Percentiles rank a stretch among this genome's conserved stretches.
Conservation (phyloP, 1,284 basidiomycete species). For the Heterobasidion annosum region DNA sequence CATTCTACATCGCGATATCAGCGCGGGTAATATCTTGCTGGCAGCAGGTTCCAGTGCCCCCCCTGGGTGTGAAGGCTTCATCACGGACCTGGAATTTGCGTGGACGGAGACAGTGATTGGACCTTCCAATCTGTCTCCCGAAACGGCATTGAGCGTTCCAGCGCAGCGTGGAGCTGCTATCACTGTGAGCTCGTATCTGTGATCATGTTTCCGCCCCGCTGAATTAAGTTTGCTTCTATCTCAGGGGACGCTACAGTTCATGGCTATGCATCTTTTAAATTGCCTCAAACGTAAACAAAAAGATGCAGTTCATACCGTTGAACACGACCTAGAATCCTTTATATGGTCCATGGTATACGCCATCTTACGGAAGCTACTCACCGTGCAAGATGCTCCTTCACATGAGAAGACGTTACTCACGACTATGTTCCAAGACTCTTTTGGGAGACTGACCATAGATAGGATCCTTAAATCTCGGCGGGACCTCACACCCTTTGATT, state of each 20-base stretch:
- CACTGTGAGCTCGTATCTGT: neutral
- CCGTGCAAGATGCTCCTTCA: neutral
- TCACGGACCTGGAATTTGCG: neutral
- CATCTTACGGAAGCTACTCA: neutral
- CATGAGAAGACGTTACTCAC: too few species aligned
- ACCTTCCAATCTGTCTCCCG: neutral
- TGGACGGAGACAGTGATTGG: neutral
- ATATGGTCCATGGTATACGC: neutral
- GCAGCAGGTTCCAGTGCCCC: neutral
- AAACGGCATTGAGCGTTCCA: neutral
- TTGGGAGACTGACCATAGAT: too few species aligned
- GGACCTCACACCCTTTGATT: too few species aligned
- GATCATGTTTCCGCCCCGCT: neutral
- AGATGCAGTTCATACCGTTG: neutral
- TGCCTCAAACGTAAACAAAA: neutral
- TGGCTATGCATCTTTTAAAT: neutral
- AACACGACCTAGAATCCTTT: neutral
- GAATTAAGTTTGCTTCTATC: neutral
- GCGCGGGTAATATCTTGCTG: conserved; percentile 9
- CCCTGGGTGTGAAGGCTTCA: neutral
- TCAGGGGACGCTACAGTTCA: neutral
- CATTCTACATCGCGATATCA: conserved; percentile 7
- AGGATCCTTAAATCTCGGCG: too few species aligned
- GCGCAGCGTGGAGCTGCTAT: neutral
- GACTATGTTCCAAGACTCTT: too few species aligned